Evolutionary conservation across 2,329 filamentous ascomycete species (phyloP), one percentile per base, ranked within the genome.

Genomic region (Ambrosiella cleistominuta): DNA sequence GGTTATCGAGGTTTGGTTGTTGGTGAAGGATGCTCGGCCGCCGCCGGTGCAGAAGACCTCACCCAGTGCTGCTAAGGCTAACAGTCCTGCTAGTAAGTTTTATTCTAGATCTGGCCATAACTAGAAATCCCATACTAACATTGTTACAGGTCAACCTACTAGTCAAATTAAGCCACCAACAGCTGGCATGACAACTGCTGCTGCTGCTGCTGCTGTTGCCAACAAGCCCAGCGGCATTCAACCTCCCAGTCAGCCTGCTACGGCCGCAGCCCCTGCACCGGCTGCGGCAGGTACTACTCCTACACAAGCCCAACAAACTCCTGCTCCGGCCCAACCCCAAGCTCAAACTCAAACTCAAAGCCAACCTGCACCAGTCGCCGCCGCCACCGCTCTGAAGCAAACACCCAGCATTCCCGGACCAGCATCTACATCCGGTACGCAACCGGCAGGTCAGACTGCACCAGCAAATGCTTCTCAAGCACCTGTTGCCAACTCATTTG

Each of bases 1-100:
- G 0, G 88, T 97, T 3, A 79, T 74, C 8, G 89, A 96, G 69
- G 90, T 96, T 0, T 96, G 88, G 86, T 82, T 57, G 42, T 54
- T 50, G 37, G 58, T 57, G 15, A 60, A 61, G 58, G 55, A 60
- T 27, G n/a, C 54, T 2, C 51, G 54, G 56, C 54, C 63, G 42
- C 60, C 65, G 35, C 57, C 63, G 39, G 27, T 61, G 1, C 59
- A 45, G 11, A 55, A 60, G 51, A 37, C 60, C 37, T 40, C 47
- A 15, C 13, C 49, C n/a, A 38, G 45, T 27, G 36, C 38, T 12
- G 39, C 50, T n/a, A 58, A 58, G 56, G n/a, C 54, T 45, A 60
- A 60, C 36, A 47, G 51, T 13, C 8, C 19, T 47, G 6, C 19
- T 47, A 4, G 44, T 47, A 47, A 47, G 44, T 47, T 47, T n/a